Evolutionary conservation across 2,329 filamentous ascomycete genomes (phyloP).

Genomic region (Apiospora malaysiana): DNA sequence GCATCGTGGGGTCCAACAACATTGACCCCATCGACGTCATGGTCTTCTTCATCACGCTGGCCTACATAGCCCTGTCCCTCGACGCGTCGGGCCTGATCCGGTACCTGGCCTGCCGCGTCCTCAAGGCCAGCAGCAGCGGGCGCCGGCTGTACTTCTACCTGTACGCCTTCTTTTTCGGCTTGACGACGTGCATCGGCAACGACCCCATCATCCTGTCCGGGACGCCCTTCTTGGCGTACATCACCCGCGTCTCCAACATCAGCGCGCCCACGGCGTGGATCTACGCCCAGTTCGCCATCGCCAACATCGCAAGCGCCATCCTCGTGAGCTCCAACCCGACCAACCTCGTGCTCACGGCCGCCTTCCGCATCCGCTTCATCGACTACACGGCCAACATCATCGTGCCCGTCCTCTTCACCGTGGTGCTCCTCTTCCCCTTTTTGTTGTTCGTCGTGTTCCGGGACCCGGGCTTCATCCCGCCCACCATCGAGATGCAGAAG

Average conservation of each 20-base stretch:
- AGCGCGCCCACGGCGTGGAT: constrained; percentile 75
- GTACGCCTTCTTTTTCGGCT: constrained; percentile 72
- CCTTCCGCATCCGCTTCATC: constrained; percentile 74
- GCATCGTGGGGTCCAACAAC: constrained; percentile 68
- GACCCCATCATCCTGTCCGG: constrained; percentile 78
- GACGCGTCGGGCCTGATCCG: constrained; percentile 77
- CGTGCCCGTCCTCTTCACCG: constrained; percentile 72
- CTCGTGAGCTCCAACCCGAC: constrained; percentile 81
- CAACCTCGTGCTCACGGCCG: constrained; percentile 75
- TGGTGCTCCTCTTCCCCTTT: constrained; percentile 71
- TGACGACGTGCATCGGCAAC: constrained; percentile 74
- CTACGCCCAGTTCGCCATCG: constrained; percentile 73
- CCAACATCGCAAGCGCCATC: constrained; percentile 77
- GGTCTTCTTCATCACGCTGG: constrained; percentile 76
- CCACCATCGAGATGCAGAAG: constrained; percentile 71
- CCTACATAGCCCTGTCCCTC: constrained; percentile 79
- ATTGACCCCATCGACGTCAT: constrained; percentile 77
- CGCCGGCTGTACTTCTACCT: constrained; percentile 74
- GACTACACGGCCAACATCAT: constrained; percentile 80
- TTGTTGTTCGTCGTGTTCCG: constrained; percentile 73
- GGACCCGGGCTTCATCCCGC: constrained; percentile 67
- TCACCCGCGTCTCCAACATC: constrained; percentile 79
- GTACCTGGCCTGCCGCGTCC: constrained; percentile 72
- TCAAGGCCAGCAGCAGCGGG: constrained; percentile 70
- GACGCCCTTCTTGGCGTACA: constrained; percentile 77